Evolutionary conservation across 495 filamentous ascomycete genomes (phyloP).

Genomic region (Trichoderma parareesei): DNA sequence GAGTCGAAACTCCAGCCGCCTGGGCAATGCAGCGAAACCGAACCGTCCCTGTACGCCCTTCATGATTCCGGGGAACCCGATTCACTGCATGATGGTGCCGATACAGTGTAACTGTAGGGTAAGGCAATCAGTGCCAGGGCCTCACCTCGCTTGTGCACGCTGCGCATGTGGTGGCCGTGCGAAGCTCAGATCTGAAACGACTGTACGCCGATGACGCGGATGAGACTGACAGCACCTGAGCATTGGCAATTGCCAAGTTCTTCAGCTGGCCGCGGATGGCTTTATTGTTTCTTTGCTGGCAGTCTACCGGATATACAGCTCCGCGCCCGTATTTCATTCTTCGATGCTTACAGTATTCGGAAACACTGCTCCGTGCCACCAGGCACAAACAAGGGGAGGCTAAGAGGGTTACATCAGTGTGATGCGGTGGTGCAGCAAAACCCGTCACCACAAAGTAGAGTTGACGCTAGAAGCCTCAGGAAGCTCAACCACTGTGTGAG

Average conservation of each 20-base stretch:
- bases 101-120: no score
- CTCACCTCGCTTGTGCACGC: no score
- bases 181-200: no score
- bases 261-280: background rate
- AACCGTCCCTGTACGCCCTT: no score
- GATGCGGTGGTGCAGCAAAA: slow-evolving; percentile 3
- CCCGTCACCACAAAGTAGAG: background rate
- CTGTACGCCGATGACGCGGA: background rate
- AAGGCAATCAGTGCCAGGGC: no score
- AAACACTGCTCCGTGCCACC: background rate
- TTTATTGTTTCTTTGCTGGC: background rate
- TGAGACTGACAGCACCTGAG: background rate
- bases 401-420: slow-evolving; percentile 6
- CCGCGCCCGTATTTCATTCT: background rate
- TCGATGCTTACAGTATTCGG: background rate
- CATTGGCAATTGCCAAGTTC: no score
- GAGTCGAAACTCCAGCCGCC: no score
- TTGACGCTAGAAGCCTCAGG: background rate
- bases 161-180: no score
- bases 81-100: no score
- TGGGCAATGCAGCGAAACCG: no score
- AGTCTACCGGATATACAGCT: background rate
- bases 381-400: slow-evolving; percentile 4
- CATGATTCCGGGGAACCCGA: no score
- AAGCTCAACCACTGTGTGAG: background rate